Percentiles rank a stretch among this genome's conserved stretches.
phyloP scores from a whole-genome alignment of 2,329 filamentous ascomycete species.

The Sporothrix brunneoviolacea region DNA sequence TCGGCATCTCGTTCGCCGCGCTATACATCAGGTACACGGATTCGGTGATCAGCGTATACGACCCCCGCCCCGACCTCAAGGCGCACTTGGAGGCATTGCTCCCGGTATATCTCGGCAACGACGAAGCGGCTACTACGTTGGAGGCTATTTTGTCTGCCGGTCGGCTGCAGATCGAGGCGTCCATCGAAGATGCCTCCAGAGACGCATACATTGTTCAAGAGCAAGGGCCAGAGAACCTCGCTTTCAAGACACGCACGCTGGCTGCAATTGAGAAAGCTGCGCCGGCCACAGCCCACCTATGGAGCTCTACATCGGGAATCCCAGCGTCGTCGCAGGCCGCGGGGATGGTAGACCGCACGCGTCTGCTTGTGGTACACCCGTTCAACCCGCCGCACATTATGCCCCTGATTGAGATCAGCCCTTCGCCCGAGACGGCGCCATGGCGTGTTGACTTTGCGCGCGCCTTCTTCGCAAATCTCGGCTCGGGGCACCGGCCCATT shows the following conservation, averaged over 20 bases:
- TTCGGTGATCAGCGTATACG: slow-evolving; percentile 4
- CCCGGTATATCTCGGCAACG: slow-evolving; percentile 6
- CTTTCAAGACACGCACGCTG: slow-evolving; percentile 33
- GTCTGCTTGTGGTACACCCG: slow-evolving; percentile 39
- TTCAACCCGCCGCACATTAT: slow-evolving; percentile 44
- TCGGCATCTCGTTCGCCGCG: slow-evolving; percentile 14
- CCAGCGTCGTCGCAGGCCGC: slow-evolving; percentile 27
- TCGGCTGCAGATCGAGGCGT: neutral
- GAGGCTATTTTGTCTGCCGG: neutral
- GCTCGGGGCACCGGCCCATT: slow-evolving; percentile 34
- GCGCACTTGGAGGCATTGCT: neutral
- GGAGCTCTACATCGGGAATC: slow-evolving; percentile 33
- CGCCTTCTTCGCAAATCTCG: slow-evolving; percentile 28
- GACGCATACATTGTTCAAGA: slow-evolving; percentile 14
- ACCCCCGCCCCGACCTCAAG: slow-evolving; percentile 10
- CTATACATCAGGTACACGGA: slow-evolving; percentile 9
- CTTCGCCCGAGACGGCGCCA: slow-evolving; percentile 25
- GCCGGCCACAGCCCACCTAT: slow-evolving; percentile 30
- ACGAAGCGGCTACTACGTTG: neutral
- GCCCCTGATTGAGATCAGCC: slow-evolving; percentile 40
- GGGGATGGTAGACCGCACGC: slow-evolving; percentile 23
- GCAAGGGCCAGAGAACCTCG: slow-evolving; percentile 33
- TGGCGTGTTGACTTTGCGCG: slow-evolving; percentile 24
- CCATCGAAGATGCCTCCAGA: neutral
- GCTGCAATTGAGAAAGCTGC: slow-evolving; percentile 27